A percentile compares a stretch with the other conserved stretches of the same genome.
Evolutionary conservation across 2,329 filamentous ascomycete species (phyloP).

Genomic region (Botryotinia calthae): DNA sequence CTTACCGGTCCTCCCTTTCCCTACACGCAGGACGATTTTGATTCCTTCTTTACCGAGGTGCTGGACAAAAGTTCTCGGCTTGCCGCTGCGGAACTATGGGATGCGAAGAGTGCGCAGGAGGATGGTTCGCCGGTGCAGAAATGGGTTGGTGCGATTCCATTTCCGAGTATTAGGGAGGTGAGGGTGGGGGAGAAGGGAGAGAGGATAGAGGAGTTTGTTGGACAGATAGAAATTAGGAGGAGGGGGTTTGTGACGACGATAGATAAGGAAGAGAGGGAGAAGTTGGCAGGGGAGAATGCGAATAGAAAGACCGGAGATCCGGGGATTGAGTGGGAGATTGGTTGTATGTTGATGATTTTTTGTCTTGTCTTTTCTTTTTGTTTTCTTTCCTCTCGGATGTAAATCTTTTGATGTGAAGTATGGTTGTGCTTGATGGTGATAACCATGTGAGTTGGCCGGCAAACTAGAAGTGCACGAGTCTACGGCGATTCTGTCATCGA

Average conservation of each 20-base stretch:
- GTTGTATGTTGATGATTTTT: conserved; percentile 7
- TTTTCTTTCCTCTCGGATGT: background rate
- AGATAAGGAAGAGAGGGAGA: background rate
- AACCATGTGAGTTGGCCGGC: background rate
- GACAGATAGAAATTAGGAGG: conserved; percentile 10
- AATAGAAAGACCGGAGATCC: background rate
- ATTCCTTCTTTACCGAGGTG: background rate
- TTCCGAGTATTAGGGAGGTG: conserved; percentile 15
- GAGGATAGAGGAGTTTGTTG: background rate
- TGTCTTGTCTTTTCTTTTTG: too few species aligned
- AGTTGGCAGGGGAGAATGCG: background rate
- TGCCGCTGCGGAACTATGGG: conserved; percentile 1
- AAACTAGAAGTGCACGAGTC: background rate
- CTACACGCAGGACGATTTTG: conserved; percentile 5
- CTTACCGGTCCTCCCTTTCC: conserved; percentile 9
- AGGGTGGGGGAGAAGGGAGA: background rate
- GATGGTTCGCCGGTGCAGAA: background rate
- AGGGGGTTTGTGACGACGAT: background rate
- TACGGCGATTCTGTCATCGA: background rate
- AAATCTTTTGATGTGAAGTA: background rate
- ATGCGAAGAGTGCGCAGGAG: background rate
- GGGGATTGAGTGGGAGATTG: conserved; percentile 13
- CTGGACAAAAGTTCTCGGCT: background rate
- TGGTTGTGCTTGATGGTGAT: background rate
- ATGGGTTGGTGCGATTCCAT: conserved; percentile 8